These are phyloP conservation scores for Tilletia caries DNA, from an alignment of 1,284 basidiomycete genomes.

Conservation along the genomic window DNA sequence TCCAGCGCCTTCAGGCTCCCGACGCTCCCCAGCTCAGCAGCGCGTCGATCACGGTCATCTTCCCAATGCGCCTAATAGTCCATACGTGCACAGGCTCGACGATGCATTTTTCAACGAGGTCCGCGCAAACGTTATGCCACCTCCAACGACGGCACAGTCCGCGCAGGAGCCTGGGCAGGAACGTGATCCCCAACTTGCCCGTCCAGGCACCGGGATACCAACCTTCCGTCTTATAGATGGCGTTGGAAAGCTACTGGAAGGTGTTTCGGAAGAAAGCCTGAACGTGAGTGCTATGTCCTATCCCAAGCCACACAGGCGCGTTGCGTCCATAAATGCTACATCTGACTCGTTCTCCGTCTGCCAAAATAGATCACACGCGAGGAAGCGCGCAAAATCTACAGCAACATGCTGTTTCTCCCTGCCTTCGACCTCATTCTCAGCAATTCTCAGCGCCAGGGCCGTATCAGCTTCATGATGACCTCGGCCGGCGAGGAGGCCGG, in stretches of 20 bases:
- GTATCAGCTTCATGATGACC: conserved; percentile 83
- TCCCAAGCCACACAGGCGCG: no score
- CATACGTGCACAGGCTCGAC: conserved; percentile 40
- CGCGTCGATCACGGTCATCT: conserved; percentile 28
- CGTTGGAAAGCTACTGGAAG: conserved; percentile 32
- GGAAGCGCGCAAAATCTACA: conserved; percentile 43
- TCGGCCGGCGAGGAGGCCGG: conserved; percentile 83
- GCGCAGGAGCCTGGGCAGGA: background rate
- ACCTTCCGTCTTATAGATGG: conserved; percentile 43
- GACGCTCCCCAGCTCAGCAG: background rate
- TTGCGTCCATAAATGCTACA: no score
- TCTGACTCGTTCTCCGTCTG: background rate
- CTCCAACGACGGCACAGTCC: conserved; percentile 6
- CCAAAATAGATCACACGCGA: conserved; percentile 24
- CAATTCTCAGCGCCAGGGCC: conserved; percentile 87
- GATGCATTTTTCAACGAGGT: conserved; percentile 41
- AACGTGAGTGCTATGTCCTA: conserved; percentile 19
- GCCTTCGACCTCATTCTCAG: conserved; percentile 82
- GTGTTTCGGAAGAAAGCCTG: conserved; percentile 37
- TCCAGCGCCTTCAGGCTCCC: no score
- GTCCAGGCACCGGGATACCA: conserved; percentile 37
- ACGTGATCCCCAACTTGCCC: conserved; percentile 20
- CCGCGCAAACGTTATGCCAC: conserved; percentile 24
- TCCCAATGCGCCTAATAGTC: conserved; percentile 37
- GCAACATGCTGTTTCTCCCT: conserved; percentile 62